Base-by-base conservation (phyloP, 2,329 filamentous ascomycete species). In the Emmonsiellopsis sp. region DNA sequence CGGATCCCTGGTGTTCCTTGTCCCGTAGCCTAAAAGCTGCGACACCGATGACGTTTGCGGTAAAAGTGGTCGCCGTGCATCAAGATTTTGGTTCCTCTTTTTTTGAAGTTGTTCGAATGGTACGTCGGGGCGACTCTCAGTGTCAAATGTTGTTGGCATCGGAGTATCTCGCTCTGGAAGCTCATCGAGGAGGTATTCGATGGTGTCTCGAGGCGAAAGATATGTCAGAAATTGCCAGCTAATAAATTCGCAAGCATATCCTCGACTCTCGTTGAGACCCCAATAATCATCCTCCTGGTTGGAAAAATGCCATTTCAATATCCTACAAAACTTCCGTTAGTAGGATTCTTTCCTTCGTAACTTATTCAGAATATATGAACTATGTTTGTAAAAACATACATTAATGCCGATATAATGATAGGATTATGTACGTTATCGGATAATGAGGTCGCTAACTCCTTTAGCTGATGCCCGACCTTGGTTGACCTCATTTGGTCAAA, bases 171-270 rank as follows among this genome's bases (percentile, higher is more conserved):
- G 10, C 33, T 44, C 50, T 9, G 32, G 21, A 32, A 83, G 68
- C 60, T 83, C 80, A 51, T 75, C 73, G 6, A 83, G 70, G 32
- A 83, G 68, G 52, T 74, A 77, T 47, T 82, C 78, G 42, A 84
- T 81, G 6, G 76, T 73, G 54, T 84, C 80, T 33, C 73, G 67
- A 52, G 80, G 75, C 9, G 78, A 76, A 43, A 83, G 65, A 56
- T 76, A 76, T 32, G 77, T 77, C 27, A 83, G 65, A 54, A 82
- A 82, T 50, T 81, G 76, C 79, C 80, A 82, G n/a, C 80, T 80
- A 6, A 83, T 75, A 53, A 80, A 76, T 64, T 84, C 80, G 60
- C 81, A 83, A 5, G 80, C 80, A 61, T 76, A 73, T 11, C 76
- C 80, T 57, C 79, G 72, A 8, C 77, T 77, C 60, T 78, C 72